These are phyloP conservation scores for Pestalotiopsis sp. DNA, from an alignment of 2,329 filamentous ascomycete genomes.

Conservation along the genomic window DNA sequence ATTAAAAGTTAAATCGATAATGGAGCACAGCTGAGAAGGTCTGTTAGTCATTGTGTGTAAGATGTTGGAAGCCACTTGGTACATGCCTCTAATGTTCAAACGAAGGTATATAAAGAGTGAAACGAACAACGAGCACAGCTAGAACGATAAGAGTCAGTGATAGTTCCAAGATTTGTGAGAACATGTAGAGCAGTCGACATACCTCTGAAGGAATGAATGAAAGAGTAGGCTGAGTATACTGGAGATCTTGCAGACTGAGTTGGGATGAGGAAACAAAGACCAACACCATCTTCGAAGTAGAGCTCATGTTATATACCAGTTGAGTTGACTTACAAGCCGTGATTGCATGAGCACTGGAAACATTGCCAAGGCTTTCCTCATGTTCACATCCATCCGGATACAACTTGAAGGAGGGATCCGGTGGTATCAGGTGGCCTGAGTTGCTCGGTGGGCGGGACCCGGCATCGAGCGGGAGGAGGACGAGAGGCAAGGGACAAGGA, in stretches of 20 bases:
- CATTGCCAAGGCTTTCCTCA: constrained; percentile 27
- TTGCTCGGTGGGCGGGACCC: constrained; percentile 15
- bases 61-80: background rate
- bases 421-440: constrained; percentile 41
- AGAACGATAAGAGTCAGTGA: constrained; percentile 23
- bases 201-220: constrained; percentile 50
- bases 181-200: constrained; percentile 18
- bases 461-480: background rate
- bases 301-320: constrained; percentile 40
- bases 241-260: constrained; percentile 32
- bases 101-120: constrained; percentile 40
- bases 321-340: constrained; percentile 19
- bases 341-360: constrained; percentile 27
- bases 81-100: constrained; percentile 43
- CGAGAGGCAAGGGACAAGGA: background rate
- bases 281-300: constrained; percentile 24
- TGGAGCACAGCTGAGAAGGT: constrained; percentile 46
- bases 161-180: constrained; percentile 5
- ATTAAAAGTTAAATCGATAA: constrained; percentile 37
- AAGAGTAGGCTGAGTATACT: constrained; percentile 34
- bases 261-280: constrained; percentile 34
- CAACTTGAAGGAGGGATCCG: constrained; percentile 39
- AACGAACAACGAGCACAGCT: constrained; percentile 54
- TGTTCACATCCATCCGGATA: constrained; percentile 38
- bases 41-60: constrained; percentile 21